Evolutionary conservation across 208 protist genomes (phyloP).

Genomic region (Trypanosoma vivax): DNA sequence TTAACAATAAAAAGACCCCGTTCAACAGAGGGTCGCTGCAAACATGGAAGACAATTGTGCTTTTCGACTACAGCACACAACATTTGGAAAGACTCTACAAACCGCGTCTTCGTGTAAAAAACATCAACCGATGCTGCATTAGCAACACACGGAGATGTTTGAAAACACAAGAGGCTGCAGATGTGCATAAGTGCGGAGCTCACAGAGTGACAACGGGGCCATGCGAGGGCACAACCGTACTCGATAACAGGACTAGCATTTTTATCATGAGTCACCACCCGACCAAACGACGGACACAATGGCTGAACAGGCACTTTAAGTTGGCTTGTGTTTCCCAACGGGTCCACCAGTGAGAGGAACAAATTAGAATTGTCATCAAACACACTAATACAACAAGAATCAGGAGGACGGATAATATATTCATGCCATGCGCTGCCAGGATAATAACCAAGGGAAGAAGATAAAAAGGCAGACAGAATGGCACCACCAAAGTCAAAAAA

Average conservation of each 20-base stretch:
- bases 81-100: background rate
- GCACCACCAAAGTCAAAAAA: conserved; percentile 7
- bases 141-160: background rate
- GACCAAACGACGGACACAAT: conserved; percentile 7
- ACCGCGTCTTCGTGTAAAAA: background rate
- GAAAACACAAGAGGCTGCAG: conserved; percentile 8
- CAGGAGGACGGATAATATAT: too few species aligned
- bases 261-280: conserved; percentile 2
- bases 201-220: conserved; percentile 7
- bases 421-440: background rate
- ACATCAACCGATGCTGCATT: too few species aligned
- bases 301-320: conserved; percentile 1
- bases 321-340: conserved; percentile 6
- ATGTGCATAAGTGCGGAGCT: conserved; percentile 18
- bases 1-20: conserved; percentile 19
- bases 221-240: conserved; percentile 12
- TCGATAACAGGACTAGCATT: background rate
- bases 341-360: too few species aligned
- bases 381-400: too few species aligned
- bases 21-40: conserved; percentile 10
- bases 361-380: too few species aligned
- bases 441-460: background rate
- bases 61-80: background rate
- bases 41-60: background rate
- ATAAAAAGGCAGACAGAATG: conserved; percentile 18